A percentile compares a stretch with the other conserved stretches of the same genome.
Evolutionary conservation across 768 basidiomycete species (phyloP).

Genomic region (Serendipita sp.): DNA sequence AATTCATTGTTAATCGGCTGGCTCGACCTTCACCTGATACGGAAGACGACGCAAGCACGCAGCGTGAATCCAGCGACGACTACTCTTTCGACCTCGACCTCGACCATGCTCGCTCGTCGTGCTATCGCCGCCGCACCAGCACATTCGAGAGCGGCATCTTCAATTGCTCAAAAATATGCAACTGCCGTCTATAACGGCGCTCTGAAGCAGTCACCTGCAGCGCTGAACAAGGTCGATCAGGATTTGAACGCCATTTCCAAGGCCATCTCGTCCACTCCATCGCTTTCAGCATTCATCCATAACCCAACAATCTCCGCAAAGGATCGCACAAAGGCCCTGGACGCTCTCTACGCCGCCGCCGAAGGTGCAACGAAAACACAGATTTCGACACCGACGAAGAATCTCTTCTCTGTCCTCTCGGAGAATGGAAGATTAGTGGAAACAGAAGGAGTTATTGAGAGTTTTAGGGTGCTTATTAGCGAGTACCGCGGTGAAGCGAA

Average conservation of each 20-base stretch:
- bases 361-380: conserved; percentile 59
- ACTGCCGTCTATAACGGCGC: conserved; percentile 70
- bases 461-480: conserved; percentile 78
- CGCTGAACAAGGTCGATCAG: conserved; percentile 69
- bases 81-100: background rate
- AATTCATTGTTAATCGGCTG: background rate
- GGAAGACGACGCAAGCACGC: no score
- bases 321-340: conserved; percentile 58
- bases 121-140: conserved; percentile 1
- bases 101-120: conserved; percentile 7
- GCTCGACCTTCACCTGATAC: no score
- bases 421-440: conserved; percentile 86
- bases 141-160: conserved; percentile 40
- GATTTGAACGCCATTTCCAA: conserved; percentile 62
- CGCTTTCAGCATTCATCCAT: conserved; percentile 53
- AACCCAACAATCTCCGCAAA: conserved; percentile 84
- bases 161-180: conserved; percentile 72
- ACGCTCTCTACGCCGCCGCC: conserved; percentile 47
- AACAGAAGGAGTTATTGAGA: conserved; percentile 72
- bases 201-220: conserved; percentile 65
- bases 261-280: conserved; percentile 49
- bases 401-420: conserved; percentile 75
- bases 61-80: background rate
- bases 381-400: conserved; percentile 67
- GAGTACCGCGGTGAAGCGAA: conserved; percentile 87